Evolutionary conservation across 140 eudicot species (phyloP), one percentile per base, ranked within the genome.

Genomic region (Cichorium intybus): DNA sequence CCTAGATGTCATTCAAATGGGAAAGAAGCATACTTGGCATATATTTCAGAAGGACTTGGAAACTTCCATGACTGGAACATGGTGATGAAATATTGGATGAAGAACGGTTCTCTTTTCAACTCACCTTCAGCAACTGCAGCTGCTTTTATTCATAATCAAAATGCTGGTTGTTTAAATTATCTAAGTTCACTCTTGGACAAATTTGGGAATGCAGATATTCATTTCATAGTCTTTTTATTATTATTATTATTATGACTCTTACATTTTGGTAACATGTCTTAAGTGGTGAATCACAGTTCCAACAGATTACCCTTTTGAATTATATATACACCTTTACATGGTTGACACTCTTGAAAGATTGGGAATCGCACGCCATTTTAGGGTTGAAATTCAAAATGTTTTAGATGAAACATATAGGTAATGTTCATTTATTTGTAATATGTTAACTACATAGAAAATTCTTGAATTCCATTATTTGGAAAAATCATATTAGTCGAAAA

Each of bases 121-220:
- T n/a, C n/a, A n/a, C n/a, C n/a, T n/a, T 82, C 97, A 1, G 76
- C 95, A 16, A 90, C 97, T 35, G 93, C 97, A 9, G 87, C 95
- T 58, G 88, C 83, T 75, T 61, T 72, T 58, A 69, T 68, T 56
- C 65, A 67, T 57, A 77, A 72, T 43, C 79, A 33, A 2, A 69
- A 86, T 82, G 35, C 67, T 60, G 83, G 50, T n/a, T 86, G 89
- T 63, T 85, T 72, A 31, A 66, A 69, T 41, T 90, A 86, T 78
- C 80, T 90, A 12, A 59, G 59, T 21, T 75, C 83, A 34, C 79
- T n/a, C n/a, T n/a, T n/a, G n/a, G n/a, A n/a, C n/a, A n/a, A n/a
- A n/a, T n/a, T n/a, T n/a, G n/a, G n/a, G n/a, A n/a, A n/a, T n/a
- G n/a, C n/a, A n/a, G n/a, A n/a, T n/a, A n/a, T n/a, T n/a, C n/a